Conservation (phyloP, 78 protist species). For the Dictyostelium purpureum region DNA sequence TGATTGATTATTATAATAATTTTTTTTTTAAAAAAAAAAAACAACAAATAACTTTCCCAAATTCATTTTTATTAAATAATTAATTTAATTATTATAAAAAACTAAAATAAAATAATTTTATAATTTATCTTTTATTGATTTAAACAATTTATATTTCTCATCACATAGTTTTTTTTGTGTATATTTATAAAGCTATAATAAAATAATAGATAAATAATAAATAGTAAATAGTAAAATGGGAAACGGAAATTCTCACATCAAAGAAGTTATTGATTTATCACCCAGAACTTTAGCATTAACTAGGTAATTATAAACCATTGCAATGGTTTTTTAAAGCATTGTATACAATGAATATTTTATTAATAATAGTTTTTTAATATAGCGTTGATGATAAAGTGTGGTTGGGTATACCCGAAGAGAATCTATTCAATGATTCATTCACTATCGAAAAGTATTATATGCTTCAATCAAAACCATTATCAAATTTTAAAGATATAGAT, state of each 20-base stretch:
- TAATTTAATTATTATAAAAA: too few relatives aligned
- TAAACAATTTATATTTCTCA: too few relatives aligned
- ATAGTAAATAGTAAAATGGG: slow-evolving; percentile 20
- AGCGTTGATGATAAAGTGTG: slow-evolving; percentile 82
- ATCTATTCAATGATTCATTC: slow-evolving; percentile 82
- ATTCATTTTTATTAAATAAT: too few relatives aligned
- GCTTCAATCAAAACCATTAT: slow-evolving; percentile 68
- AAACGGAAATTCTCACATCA: not conserved
- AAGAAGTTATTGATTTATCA: slow-evolving; percentile 64
- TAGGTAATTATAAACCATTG: not conserved
- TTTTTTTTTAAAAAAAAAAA: too few relatives aligned
- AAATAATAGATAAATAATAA: too few relatives aligned
- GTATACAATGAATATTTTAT: not conserved
- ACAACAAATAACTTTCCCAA: too few relatives aligned
- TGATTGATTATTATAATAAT: too few relatives aligned
- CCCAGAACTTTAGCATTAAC: slow-evolving; percentile 67
- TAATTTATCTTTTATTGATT: too few relatives aligned
- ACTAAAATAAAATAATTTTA: too few relatives aligned
- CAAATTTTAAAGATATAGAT: slow-evolving; percentile 68
- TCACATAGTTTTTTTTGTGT: too few relatives aligned
- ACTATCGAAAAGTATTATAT: slow-evolving; percentile 81
- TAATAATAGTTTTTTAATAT: not conserved
- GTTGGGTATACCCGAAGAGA: slow-evolving; percentile 79
- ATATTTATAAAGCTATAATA: too few relatives aligned
- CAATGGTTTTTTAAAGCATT: not conserved